Conservation (phyloP, 2,329 filamentous ascomycete genomes). For the Colletotrichum sp. region DNA sequence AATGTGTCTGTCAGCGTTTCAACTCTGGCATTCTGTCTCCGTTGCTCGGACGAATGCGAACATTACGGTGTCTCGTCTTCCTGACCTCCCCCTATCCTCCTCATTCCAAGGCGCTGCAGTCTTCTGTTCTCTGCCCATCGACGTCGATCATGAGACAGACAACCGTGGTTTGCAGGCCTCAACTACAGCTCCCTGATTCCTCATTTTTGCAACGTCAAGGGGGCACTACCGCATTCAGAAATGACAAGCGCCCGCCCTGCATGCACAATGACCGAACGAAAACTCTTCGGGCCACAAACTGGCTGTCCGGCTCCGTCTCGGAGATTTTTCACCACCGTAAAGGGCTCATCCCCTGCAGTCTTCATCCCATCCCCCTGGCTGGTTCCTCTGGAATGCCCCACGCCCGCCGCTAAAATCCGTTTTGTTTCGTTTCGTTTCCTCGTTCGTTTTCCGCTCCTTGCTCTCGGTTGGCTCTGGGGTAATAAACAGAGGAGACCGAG, state of each 20-base stretch:
- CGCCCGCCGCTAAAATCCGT: not conserved
- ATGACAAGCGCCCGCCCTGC: not conserved
- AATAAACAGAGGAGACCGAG: not conserved
- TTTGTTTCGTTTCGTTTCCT: conserved; percentile 20
- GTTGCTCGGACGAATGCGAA: conserved; percentile 2
- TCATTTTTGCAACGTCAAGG: not conserved
- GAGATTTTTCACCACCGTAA: conserved; percentile 18
- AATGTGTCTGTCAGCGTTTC: conserved; percentile 11
- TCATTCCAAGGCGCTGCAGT: not conserved
- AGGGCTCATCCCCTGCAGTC: conserved; percentile 8
- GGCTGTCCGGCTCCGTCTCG: conserved; percentile 11
- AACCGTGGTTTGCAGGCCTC: not conserved
- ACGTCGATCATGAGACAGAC: not conserved
- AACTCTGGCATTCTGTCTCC: not conserved
- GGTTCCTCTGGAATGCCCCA: conserved; percentile 1
- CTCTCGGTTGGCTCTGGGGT: conserved; percentile 15
- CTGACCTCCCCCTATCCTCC: not conserved
- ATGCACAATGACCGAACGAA: conserved; percentile 11
- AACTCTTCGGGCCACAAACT: conserved; percentile 9
- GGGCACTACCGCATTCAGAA: not conserved
- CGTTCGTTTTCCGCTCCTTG: not conserved
- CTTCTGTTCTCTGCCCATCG: not conserved
- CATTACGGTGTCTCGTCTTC: not conserved
- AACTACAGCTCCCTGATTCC: not conserved
- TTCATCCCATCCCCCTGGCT: conserved; percentile 6